Evolutionary conservation across 352 stramenopile genomes (phyloP), one percentile per base, ranked within the genome.

Genomic region (Achlya hypogyna): DNA sequence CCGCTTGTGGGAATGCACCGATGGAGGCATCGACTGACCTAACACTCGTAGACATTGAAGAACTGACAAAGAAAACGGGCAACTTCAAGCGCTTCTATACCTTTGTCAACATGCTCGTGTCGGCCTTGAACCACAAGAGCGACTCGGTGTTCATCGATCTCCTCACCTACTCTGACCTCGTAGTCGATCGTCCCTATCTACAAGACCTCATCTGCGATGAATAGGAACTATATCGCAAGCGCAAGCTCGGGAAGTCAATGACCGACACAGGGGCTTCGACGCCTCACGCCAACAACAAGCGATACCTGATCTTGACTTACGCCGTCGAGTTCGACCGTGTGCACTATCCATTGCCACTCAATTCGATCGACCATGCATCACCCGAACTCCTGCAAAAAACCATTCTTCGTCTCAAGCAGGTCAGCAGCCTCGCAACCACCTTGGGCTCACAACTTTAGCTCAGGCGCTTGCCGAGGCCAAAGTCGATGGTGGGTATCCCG

Each of bases 251-350:
- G 25, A 74, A 23, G 53, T 34, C 47, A 60, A 60, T 45, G 4
- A 22, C 34, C 25, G 56, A 72, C 0, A 29, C 25, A 25, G 34
- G 20, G 27, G 51, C 47, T 16, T 38, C 23, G 47, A 40, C 49
- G 34, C 29, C 29, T 12, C 62, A 63, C 8, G 51, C 53, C 20
- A 47, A 43, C 28, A 78, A 73, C 51, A 97, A 97, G 69, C 74
- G 91, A 20, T 98, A 96, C 72, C 73, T 98, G 10, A 98, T 98
- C 63, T 66, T 98, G 28, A 98, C 93, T 1, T 98, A 98, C 67
- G 84, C 83, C 1, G 91, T 90, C 2, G 89, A 97, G 66, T 98
- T 97, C 63, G 93, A 98, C 53, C 81, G 89, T 28, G 93, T 98
- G 9, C 93, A 98, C 72, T 98, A 97, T 66, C 93, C 93, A 8